phyloP scores from a whole-genome alignment of 2,329 filamentous ascomycete genomes.

The Trichoderma koningiopsis region DNA sequence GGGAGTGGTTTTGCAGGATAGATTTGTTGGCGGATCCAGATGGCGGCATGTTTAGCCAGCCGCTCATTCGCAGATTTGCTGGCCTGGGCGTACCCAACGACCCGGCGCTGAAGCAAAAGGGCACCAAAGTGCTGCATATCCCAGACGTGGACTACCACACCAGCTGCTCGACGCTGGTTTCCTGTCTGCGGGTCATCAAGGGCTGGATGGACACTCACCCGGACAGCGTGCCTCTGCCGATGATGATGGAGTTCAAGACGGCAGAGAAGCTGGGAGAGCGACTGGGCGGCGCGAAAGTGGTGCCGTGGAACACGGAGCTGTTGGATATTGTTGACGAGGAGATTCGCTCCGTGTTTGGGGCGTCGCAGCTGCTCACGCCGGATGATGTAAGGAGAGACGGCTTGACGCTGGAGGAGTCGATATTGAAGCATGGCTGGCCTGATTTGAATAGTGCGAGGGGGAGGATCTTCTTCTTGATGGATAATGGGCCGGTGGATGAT shows the following conservation, averaged over 20 bases:
- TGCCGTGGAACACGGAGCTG: conserved; percentile 46
- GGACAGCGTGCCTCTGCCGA: conserved; percentile 48
- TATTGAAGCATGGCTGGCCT: conserved; percentile 53
- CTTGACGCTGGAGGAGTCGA: conserved; percentile 49
- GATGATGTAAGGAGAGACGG: conserved; percentile 47
- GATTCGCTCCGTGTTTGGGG: conserved; percentile 47
- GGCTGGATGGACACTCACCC: conserved; percentile 48
- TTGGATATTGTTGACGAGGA: conserved; percentile 50
- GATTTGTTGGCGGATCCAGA: conserved; percentile 52
- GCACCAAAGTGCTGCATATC: conserved; percentile 54
- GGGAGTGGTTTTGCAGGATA: conserved; percentile 30
- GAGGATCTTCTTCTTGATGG: conserved; percentile 53
- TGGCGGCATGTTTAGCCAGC: conserved; percentile 50
- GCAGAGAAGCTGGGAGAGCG: conserved; percentile 30
- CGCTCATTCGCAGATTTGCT: conserved; percentile 45
- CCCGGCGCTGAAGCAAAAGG: conserved; percentile 43
- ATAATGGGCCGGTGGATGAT: conserved; percentile 47
- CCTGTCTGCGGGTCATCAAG: conserved; percentile 48
- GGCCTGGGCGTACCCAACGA: conserved; percentile 44
- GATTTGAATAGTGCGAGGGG: conserved; percentile 47
- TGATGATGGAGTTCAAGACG: conserved; percentile 54
- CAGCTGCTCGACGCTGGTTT: conserved; percentile 49
- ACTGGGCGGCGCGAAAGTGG: conserved; percentile 41
- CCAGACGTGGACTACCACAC: conserved; percentile 50
- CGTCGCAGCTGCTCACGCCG: conserved; percentile 47